Conservation (phyloP, 2,329 filamentous ascomycete genomes). For the Harringtonia lauricola region DNA sequence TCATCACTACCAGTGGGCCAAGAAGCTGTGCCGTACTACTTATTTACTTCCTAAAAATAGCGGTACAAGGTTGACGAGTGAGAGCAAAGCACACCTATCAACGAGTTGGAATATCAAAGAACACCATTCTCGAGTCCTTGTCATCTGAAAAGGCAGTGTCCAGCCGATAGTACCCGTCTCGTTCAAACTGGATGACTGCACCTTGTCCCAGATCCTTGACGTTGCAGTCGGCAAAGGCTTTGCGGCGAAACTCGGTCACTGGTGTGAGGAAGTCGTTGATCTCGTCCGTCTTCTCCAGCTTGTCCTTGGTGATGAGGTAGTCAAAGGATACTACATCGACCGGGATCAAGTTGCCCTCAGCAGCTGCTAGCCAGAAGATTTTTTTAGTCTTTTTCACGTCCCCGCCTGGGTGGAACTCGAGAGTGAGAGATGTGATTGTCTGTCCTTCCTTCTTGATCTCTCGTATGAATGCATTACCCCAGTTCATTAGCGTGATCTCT, state of each 20-base stretch:
- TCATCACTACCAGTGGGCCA: too few species aligned
- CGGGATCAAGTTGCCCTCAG: conserved; percentile 64
- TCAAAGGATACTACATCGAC: conserved; percentile 89
- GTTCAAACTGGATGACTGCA: conserved; percentile 89
- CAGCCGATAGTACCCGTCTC: conserved; percentile 81
- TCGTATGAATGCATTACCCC: conserved; percentile 78
- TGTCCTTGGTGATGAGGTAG: conserved; percentile 89
- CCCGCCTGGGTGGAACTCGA: conserved; percentile 78
- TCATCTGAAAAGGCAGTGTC: conserved; percentile 49
- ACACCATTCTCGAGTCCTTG: conserved; percentile 20
- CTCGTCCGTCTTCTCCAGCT: conserved; percentile 76
- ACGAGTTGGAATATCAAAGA: conserved; percentile 1
- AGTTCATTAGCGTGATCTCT: conserved; percentile 92
- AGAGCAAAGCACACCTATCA: background rate
- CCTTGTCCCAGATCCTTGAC: conserved; percentile 67
- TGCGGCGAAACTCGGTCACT: conserved; percentile 60
- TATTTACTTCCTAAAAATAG: too few species aligned
- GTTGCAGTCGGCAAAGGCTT: conserved; percentile 71
- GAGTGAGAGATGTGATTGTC: conserved; percentile 58
- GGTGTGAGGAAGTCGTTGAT: conserved; percentile 74
- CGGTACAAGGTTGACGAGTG: too few species aligned
- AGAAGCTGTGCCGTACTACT: too few species aligned
- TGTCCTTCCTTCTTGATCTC: conserved; percentile 47
- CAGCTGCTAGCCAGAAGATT: conserved; percentile 78
- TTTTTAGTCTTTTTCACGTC: conserved; percentile 97